Evolutionary conservation across 306 rosid species (phyloP), one percentile per base, ranked within the genome.

Genomic region (Gleditsia sinensis): DNA sequence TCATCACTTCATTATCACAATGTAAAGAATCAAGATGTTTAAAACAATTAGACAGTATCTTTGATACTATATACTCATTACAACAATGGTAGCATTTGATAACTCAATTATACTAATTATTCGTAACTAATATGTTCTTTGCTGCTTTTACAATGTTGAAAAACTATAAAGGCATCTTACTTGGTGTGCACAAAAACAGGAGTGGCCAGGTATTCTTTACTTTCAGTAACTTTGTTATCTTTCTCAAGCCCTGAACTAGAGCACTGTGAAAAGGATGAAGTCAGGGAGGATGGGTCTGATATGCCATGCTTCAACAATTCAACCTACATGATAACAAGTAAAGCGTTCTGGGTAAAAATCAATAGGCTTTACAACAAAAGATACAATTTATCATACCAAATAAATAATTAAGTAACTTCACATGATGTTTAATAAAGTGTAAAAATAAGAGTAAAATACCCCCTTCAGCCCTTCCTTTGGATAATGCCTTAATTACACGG

Each of bases 221-320:
- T 71, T 68, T 81, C 87, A 39, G 60, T 75, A 67, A 66, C 63
- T 56, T 84, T 85, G 75, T 65, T 51, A 67, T 88, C 92, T 60
- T 80, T 85, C 50, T 88, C 96, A 56, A 80, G 61, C 70, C 89
- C 91, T 27, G 51, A 63, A 78, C 67, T 88, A 69, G 91, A 87
- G 83, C 73, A 84, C 65, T 83, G 96, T 45, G 91, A 72, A 51
- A 62, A 82, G 30, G 92, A 68, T 57, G 84, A 84, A 71, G 75
- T 59, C 57, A 82, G 56, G 51, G 79, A 79, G 56, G 93, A 93
- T 42, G 96, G 98, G 36, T 91, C 96, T 30, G 93, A 81, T 61
- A 93, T 87, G 77, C 89, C 94, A 61, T 93, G 98, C 75, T 93
- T 93, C 89, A 93, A 76, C 78, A 91, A 63, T 78, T 93, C 98